These are phyloP conservation scores for Cutaneotrichosporon cavernicola DNA, from an alignment of 1,284 basidiomycete species.

Conservation along the genomic window DNA sequence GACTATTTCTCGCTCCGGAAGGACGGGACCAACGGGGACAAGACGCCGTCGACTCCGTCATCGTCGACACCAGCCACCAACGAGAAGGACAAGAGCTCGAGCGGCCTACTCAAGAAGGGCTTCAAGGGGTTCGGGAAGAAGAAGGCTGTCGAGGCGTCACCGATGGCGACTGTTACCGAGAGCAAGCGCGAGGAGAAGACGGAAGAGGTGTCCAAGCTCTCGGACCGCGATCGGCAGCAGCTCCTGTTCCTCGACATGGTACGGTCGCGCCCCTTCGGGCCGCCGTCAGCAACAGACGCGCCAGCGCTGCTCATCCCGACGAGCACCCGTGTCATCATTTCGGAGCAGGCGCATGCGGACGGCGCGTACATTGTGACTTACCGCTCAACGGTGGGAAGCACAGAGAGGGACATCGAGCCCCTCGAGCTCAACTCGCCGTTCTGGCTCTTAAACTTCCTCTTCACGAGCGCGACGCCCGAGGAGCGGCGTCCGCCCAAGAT, in stretches of 20 bases:
- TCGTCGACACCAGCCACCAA: constrained; percentile 4
- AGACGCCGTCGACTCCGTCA: constrained; percentile 9
- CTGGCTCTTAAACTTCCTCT: constrained; percentile 86
- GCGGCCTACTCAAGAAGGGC: constrained; percentile 53
- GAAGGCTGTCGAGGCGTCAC: constrained; percentile 50
- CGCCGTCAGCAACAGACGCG: constrained; percentile 69
- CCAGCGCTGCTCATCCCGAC: constrained; percentile 67
- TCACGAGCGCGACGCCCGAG: constrained; percentile 55
- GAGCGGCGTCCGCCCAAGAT: constrained; percentile 69
- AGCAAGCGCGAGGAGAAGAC: constrained; percentile 25
- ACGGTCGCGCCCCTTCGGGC: constrained; percentile 66
- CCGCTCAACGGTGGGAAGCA: constrained; percentile 66
- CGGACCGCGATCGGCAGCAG: constrained; percentile 50
- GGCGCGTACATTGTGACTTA: constrained; percentile 79
- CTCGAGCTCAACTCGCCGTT: constrained; percentile 77
- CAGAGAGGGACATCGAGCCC: constrained; percentile 63
- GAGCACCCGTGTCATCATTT: constrained; percentile 71
- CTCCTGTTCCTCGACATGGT: constrained; percentile 62
- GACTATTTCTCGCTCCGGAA: constrained; percentile 48
- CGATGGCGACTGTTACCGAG: constrained; percentile 45
- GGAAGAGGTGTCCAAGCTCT: constrained; percentile 22
- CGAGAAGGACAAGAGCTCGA: constrained; percentile 5
- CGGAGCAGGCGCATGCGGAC: constrained; percentile 69
- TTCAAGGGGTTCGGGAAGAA: constrained; percentile 71
- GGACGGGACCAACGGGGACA: constrained; percentile 11